These are phyloP conservation scores for Carallia brachiata DNA, from an alignment of 345 rosid genomes.

Conservation along the genomic window DNA sequence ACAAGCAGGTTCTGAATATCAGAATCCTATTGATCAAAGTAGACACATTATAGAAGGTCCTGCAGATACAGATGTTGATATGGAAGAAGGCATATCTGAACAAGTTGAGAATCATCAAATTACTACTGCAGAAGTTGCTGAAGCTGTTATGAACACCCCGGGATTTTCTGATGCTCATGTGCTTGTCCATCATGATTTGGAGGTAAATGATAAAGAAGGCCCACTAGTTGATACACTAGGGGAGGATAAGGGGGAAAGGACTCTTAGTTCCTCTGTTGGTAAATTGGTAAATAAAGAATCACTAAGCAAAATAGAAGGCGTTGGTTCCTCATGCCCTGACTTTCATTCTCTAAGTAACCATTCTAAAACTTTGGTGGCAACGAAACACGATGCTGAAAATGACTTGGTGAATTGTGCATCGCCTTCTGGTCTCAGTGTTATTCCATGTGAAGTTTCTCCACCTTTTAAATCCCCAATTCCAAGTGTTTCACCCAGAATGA, in stretches of 20 bases:
- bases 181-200: background rate
- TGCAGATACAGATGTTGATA: conserved; percentile 60
- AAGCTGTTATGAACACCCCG: conserved; percentile 26
- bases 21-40: conserved; percentile 24
- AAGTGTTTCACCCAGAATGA: conserved; percentile 79
- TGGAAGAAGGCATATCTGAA: conserved; percentile 61
- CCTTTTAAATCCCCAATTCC: conserved; percentile 70
- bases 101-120: conserved; percentile 36
- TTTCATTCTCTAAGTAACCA: conserved; percentile 19
- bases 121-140: conserved; percentile 17
- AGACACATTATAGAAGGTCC: conserved; percentile 26
- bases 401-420: conserved; percentile 34
- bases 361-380: conserved; percentile 16
- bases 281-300: conserved; percentile 22
- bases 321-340: conserved; percentile 23
- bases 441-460: conserved; percentile 44
- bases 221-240: conserved; percentile 20
- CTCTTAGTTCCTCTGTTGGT: conserved; percentile 14
- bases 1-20: conserved; percentile 37
- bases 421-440: conserved; percentile 44
- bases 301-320: conserved; percentile 12
- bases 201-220: conserved; percentile 19
- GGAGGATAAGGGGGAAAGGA: conserved; percentile 13
- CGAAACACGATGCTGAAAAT: conserved; percentile 25
- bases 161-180: conserved; percentile 7